A percentile compares a stretch with the other conserved stretches of the same genome.
These are phyloP conservation scores for Backusella tuberculispora DNA, from an alignment of 192 early-diverging fungal species.

Conservation along the genomic window DNA sequence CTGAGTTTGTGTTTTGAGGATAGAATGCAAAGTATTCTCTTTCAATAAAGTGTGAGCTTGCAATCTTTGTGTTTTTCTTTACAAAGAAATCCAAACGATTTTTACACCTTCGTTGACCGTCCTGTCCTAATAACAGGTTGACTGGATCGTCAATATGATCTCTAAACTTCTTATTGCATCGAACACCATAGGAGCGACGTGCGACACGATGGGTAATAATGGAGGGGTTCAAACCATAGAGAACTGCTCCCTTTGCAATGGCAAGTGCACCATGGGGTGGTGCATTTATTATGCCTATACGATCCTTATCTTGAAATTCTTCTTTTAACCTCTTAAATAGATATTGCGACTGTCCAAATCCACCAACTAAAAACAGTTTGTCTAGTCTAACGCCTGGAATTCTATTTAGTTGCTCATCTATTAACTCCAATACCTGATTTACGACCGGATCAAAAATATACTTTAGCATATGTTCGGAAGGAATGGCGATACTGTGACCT, in stretches of 20 bases:
- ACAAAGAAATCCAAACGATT: not conserved
- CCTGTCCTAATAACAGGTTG: not conserved
- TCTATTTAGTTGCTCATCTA: conserved; percentile 41
- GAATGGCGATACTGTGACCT: not conserved
- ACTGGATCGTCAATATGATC: not conserved
- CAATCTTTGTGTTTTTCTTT: not conserved
- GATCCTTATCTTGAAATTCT: conserved; percentile 31
- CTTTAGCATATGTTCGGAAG: not conserved
- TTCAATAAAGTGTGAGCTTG: not conserved
- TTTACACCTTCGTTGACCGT: conserved; percentile 1
- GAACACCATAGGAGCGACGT: conserved; percentile 44
- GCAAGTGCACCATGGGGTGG: conserved; percentile 47
- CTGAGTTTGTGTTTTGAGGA: conserved; percentile 1
- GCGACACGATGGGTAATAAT: conserved; percentile 40
- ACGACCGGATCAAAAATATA: conserved; percentile 40
- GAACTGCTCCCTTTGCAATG: conserved; percentile 49
- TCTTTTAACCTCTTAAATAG: conserved; percentile 39
- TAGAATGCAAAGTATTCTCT: conserved; percentile 1
- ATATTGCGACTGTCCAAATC: conserved; percentile 48
- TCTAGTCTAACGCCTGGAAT: conserved; percentile 23
- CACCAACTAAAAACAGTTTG: conserved; percentile 52
- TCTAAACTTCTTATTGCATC: conserved; percentile 8
- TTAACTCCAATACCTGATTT: conserved; percentile 41
- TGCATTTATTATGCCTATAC: conserved; percentile 42
- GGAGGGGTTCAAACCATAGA: conserved; percentile 39